Evolutionary conservation across 129 eudicot species (phyloP).

Genomic region (Centaurea solstitialis): DNA sequence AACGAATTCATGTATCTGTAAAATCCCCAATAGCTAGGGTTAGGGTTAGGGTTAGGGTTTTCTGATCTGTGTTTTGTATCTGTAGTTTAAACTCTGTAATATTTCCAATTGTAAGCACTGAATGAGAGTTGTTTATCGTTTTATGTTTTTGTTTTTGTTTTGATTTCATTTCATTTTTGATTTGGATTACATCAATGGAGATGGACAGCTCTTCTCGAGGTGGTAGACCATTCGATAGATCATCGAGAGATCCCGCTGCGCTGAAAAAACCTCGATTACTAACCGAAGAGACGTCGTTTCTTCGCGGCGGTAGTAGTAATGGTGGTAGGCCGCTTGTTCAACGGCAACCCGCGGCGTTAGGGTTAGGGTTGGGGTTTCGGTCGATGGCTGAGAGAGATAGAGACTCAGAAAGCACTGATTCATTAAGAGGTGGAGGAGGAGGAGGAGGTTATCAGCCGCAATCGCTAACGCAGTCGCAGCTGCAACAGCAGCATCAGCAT

Average conservation of each 20-base stretch:
- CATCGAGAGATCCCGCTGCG: slow-evolving; percentile 56
- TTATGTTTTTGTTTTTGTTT: slow-evolving; percentile 5
- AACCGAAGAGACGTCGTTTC: slow-evolving; percentile 39
- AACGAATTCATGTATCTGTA: not conserved
- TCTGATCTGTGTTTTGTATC: not conserved
- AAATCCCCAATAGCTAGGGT: slow-evolving; percentile 27
- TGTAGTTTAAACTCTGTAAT: not conserved
- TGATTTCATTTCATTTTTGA: too few species aligned
- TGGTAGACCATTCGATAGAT: slow-evolving; percentile 75
- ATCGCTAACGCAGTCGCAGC: slow-evolving; percentile 29
- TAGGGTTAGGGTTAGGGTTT: slow-evolving; percentile 42
- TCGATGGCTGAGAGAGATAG: slow-evolving; percentile 27
- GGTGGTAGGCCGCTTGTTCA: slow-evolving; percentile 45
- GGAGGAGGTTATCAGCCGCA: slow-evolving; percentile 47
- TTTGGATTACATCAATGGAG: slow-evolving; percentile 38
- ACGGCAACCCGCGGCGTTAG: slow-evolving; percentile 36
- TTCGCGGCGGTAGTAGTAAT: slow-evolving; percentile 21
- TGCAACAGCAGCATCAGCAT: slow-evolving; percentile 48
- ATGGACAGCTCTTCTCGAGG: slow-evolving; percentile 62
- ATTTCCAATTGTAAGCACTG: slow-evolving; percentile 11
- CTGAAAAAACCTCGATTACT: slow-evolving; percentile 70
- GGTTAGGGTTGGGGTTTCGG: slow-evolving; percentile 27
- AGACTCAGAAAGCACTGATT: slow-evolving; percentile 42
- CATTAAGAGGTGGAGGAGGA: slow-evolving; percentile 40
- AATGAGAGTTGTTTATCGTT: slow-evolving; percentile 31